Conservation (phyloP, 805 yeast genomes). For the Yarrowia sp. region DNA sequence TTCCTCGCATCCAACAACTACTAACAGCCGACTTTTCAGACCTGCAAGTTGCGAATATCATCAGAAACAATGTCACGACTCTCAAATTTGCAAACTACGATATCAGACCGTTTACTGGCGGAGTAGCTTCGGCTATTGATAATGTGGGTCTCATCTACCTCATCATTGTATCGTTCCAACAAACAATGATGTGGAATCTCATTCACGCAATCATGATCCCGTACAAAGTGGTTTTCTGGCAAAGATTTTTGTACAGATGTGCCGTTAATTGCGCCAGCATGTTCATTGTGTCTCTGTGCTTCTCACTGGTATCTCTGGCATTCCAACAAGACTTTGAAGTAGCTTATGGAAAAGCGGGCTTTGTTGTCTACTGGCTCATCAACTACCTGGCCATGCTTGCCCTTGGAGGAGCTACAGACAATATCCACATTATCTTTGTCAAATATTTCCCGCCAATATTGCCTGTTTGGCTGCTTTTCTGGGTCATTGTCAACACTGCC, state of each 20-base stretch:
- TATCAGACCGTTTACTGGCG: constrained; percentile 50
- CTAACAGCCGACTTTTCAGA: not conserved
- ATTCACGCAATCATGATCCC: constrained; percentile 20
- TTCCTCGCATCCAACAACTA: not conserved
- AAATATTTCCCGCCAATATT: constrained; percentile 65
- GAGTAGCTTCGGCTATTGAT: constrained; percentile 26
- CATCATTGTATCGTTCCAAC: constrained; percentile 75
- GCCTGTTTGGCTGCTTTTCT: constrained; percentile 75
- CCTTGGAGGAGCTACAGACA: constrained; percentile 78
- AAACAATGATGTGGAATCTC: constrained; percentile 52
- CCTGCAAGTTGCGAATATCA: constrained; percentile 6
- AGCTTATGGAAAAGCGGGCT: constrained; percentile 72
- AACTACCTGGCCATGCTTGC: constrained; percentile 74
- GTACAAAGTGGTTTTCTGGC: constrained; percentile 12
- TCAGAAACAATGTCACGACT: constrained; percentile 5
- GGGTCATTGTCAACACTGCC: constrained; percentile 72
- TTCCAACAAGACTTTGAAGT: constrained; percentile 66
- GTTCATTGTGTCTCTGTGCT: constrained; percentile 63
- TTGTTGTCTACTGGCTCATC: constrained; percentile 75
- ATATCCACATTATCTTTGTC: constrained; percentile 60
- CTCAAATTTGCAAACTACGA: constrained; percentile 36
- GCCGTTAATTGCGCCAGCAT: constrained; percentile 7
- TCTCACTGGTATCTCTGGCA: constrained; percentile 67
- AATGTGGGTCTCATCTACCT: constrained; percentile 73
- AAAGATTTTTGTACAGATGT: constrained; percentile 11